Percentiles rank a stretch among this genome's conserved stretches.
Evolutionary conservation across 1,284 basidiomycete genomes (phyloP).

Genomic region (Anthracocystis setariae): DNA sequence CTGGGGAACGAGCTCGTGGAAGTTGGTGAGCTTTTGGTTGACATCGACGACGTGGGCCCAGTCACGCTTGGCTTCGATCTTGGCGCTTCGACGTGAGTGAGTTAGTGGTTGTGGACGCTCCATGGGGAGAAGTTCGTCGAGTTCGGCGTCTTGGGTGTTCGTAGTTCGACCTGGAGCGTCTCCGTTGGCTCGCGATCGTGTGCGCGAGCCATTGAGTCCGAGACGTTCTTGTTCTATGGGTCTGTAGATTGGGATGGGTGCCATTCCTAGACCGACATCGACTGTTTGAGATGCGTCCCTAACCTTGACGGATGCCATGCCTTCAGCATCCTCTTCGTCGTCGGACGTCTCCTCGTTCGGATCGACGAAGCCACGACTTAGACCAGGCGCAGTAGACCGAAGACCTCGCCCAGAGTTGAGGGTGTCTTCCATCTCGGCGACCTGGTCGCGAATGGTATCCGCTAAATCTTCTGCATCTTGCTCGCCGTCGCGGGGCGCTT

Average conservation of each 20-base stretch:
- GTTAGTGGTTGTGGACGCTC: constrained; percentile 51
- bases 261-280: constrained; percentile 35
- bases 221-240: constrained; percentile 31
- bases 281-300: constrained; percentile 22
- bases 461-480: constrained; percentile 15
- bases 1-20: constrained; percentile 84
- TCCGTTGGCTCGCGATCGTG: constrained; percentile 21
- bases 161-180: neutral
- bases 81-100: constrained; percentile 28
- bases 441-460: constrained; percentile 28
- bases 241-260: constrained; percentile 46
- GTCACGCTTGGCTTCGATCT: constrained; percentile 76
- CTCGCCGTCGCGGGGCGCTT: constrained; percentile 20
- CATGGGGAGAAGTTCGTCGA: constrained; percentile 64
- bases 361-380: constrained; percentile 36
- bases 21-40: constrained; percentile 87
- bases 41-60: constrained; percentile 98
- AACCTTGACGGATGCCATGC: constrained; percentile 31
- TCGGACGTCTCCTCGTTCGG: constrained; percentile 68
- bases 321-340: constrained; percentile 65
- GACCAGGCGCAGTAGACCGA: constrained; percentile 36
- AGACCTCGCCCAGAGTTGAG: constrained; percentile 40
- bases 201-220: constrained; percentile 11
- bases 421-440: constrained; percentile 46
- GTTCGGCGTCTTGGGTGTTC: constrained; percentile 52